Base-by-base conservation (phyloP, 2,329 filamentous ascomycete genomes). In the Stachybotrys chlorohalonatus region DNA sequence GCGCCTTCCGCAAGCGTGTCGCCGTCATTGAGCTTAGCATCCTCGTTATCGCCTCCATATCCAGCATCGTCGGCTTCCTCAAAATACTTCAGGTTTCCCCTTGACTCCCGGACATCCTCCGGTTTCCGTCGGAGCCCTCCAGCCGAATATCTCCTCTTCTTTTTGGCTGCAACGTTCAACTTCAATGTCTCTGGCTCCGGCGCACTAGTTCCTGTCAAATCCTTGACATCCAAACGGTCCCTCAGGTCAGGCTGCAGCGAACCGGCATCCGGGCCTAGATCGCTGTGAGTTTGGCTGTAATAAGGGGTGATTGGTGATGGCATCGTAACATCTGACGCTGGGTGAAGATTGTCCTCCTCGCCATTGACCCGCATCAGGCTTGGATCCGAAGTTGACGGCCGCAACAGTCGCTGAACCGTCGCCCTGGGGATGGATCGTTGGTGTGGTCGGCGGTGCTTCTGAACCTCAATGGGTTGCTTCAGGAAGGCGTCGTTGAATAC, bases 401-500 rank as follows among this genome's bases (percentile, higher is more conserved):
- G 72, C 51, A 78, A 62, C 6, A 76, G 64, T 6, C 75, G 69
- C 57, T 77, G 75, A 52, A 79, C 59, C 0, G 73, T 73, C 39
- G 74, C 75, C 6, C 79, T 77, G 32, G 86, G 80, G 39, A 92
- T 75, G 11, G 82, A 79, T 54, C 87, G 79, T 63, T 87, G 83
- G 47, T 85, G 82, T 57, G 87, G 87, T 57, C 83, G 81, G 36
- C 87, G 85, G 57, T 91, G 86, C 57, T 87, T 86, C 62, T 92
- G 89, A 62, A 86, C 75, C n/a, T 89, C 86, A 57, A 96, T 88
- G 0, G 88, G 85, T 53, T 91, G 87, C 56, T 91, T 90, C 48
- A 90, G 76, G 64, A 96, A 96, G 0, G 93, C 93, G 66, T 96
- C 92, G 46, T 91, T 89, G 65, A 96, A 87, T 1, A 96, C 91